Base-by-base conservation (phyloP, 2,329 filamentous ascomycete species). In the Ceratocystis colombiana region DNA sequence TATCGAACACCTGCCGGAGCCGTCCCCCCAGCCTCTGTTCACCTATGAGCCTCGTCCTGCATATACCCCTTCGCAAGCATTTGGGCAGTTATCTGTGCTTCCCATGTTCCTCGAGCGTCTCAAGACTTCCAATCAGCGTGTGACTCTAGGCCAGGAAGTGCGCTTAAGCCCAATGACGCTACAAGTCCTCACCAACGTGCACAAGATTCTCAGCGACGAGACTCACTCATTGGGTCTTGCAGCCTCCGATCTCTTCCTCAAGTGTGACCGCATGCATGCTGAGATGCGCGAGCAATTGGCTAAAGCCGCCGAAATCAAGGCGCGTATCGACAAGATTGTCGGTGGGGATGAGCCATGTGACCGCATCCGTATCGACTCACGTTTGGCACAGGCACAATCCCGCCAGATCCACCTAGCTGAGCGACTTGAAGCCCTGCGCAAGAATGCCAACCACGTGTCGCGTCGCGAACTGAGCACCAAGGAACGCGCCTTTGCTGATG, bases 161-260 rank as follows among this genome's bases (percentile, higher is more conserved):
- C 81, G 84, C 67, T 80, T 91, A 25, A 88, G 86, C 25, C 84
- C 87, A 12, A 82, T 87, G 25, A 89, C 87, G 1, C 79, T 92
- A 20, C 82, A 86, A 69, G 79, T 90, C 46, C 82, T 93, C 70
- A 88, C 87, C 33, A 84, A 89, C 68, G 84, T 85, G 0, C 89
- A 93, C 73, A 85, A 87, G 72, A 78, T 88, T 4, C 78, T 92
- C 5, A 84, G 84, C 69, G 80, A 82, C 8, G 88, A 92, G 74
- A 90, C 87, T 0, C 80, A 87, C 70, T 79, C 79, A 10, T 79
- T 92, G 10, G 87, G 88, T 17, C 77, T 82, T 55, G 88, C 87
- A 1, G 88, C 87, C 0, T 83, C 88, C 1, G 87, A 90, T 71
- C 78, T 92, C 5, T 92, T 91, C 75, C 79, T 85, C 30, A 81